phyloP scores from a whole-genome alignment of 1,284 basidiomycete genomes.

The Ganoderma boninense region DNA sequence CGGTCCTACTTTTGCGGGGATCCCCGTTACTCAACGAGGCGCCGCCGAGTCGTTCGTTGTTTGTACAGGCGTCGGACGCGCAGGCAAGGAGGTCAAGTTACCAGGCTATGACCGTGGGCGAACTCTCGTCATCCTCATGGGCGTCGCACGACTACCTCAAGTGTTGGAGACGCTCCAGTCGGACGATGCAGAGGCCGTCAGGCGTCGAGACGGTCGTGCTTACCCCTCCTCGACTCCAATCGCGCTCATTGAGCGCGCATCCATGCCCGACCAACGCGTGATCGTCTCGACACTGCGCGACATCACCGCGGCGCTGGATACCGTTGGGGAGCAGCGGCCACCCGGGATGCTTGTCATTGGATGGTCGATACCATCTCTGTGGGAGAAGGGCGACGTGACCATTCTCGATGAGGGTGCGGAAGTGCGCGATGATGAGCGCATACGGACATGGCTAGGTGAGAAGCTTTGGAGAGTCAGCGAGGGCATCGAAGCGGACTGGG shows the following conservation, averaged over 20 bases:
- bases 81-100: slow-evolving; percentile 85
- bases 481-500: slow-evolving; percentile 65
- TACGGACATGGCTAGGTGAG: slow-evolving; percentile 65
- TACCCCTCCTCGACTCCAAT: slow-evolving; percentile 88
- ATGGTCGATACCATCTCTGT: slow-evolving; percentile 82
- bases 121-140: slow-evolving; percentile 92
- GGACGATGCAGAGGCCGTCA: slow-evolving; percentile 24
- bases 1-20: slow-evolving; percentile 88
- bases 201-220: slow-evolving; percentile 57
- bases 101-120: slow-evolving; percentile 88
- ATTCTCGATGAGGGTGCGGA: slow-evolving; percentile 59
- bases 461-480: slow-evolving; percentile 66
- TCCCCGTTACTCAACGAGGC: slow-evolving; percentile 95
- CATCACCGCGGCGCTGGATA: slow-evolving; percentile 78
- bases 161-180: slow-evolving; percentile 73
- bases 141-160: slow-evolving; percentile 84
- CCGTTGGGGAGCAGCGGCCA: slow-evolving; percentile 86
- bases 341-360: slow-evolving; percentile 97
- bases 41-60: slow-evolving; percentile 90
- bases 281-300: slow-evolving; percentile 82
- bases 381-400: slow-evolving; percentile 59
- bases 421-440: slow-evolving; percentile 55
- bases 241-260: slow-evolving; percentile 93
- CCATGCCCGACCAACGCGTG: slow-evolving; percentile 91
- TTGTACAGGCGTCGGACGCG: slow-evolving; percentile 93